Conservation (phyloP, 2,329 filamentous ascomycete species). For the Alternaria triticimaculans region DNA sequence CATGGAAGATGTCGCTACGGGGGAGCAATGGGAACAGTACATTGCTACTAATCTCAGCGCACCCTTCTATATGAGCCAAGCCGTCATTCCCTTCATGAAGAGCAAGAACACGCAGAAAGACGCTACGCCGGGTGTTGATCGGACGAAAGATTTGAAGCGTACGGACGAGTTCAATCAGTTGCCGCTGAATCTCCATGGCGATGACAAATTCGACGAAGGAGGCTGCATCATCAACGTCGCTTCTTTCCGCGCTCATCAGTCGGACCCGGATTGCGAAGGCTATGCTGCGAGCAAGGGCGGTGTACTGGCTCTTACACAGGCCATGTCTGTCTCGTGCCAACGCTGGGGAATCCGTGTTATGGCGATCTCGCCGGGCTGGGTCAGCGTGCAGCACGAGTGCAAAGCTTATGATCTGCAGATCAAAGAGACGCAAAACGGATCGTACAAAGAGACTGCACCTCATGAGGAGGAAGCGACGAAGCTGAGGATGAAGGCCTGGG, state of each 20-base stretch:
- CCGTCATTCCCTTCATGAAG: constrained; percentile 32
- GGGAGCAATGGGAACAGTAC: constrained; percentile 33
- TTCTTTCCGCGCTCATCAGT: constrained; percentile 58
- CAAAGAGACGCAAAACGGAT: constrained; percentile 20
- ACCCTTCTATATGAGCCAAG: constrained; percentile 31
- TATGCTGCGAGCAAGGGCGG: constrained; percentile 60
- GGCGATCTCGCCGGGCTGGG: constrained; percentile 59
- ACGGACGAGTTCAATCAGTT: constrained; percentile 28
- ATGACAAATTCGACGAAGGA: constrained; percentile 30
- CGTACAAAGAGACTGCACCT: constrained; percentile 21
- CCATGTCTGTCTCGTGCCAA: constrained; percentile 55
- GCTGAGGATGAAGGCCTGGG: constrained; percentile 46
- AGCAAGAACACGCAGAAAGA: constrained; percentile 23
- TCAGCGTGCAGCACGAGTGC: constrained; percentile 55
- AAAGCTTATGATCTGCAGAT: constrained; percentile 51
- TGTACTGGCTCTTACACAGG: constrained; percentile 57
- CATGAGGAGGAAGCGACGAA: constrained; percentile 24
- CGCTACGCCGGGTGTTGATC: constrained; percentile 16
- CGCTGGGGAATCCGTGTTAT: constrained; percentile 55
- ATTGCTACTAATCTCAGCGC: constrained; percentile 31
- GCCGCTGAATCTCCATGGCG: constrained; percentile 26
- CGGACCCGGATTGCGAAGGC: constrained; percentile 57
- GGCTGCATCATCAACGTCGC: constrained; percentile 54
- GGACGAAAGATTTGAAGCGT: constrained; percentile 26
- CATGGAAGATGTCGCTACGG: constrained; percentile 31